phyloP scores from a whole-genome alignment of 2,329 filamentous ascomycete species.

The Lasiodiplodia sp. region DNA sequence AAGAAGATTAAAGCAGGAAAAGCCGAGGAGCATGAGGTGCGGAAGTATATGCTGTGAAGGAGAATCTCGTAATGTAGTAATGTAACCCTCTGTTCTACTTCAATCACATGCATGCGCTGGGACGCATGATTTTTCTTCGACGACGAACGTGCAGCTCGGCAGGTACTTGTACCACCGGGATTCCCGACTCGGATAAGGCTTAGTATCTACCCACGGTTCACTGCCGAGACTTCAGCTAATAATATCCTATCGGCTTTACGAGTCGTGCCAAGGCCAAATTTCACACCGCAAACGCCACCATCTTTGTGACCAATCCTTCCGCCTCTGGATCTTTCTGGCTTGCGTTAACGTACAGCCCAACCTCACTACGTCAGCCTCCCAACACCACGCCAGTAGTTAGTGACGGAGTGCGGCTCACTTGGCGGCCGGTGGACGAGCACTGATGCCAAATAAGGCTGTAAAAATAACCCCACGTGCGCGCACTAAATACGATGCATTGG shows the following conservation, averaged over 20 bases:
- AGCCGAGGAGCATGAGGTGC: background rate
- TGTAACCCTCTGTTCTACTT: background rate
- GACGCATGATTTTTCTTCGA: background rate
- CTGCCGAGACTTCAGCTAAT: slow-evolving; percentile 1
- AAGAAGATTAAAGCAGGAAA: background rate
- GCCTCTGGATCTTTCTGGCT: background rate
- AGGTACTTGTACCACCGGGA: background rate
- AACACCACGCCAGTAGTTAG: background rate
- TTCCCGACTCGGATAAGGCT: background rate
- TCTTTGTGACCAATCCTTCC: background rate
- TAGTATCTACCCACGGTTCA: background rate
- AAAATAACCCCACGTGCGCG: slow-evolving; percentile 11
- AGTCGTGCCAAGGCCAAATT: background rate
- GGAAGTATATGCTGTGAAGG: slow-evolving; percentile 17
- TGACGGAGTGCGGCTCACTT: background rate
- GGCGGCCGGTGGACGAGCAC: background rate
- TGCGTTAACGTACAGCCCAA: background rate
- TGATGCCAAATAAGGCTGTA: background rate
- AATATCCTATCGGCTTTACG: background rate
- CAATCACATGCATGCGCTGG: no score
- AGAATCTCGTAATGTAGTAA: background rate
- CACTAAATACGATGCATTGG: background rate
- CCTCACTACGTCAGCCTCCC: background rate
- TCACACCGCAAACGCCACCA: background rate
- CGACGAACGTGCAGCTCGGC: no score